Evolutionary conservation across 768 basidiomycete genomes (phyloP).

Genomic region (Amanita fuliginea): DNA sequence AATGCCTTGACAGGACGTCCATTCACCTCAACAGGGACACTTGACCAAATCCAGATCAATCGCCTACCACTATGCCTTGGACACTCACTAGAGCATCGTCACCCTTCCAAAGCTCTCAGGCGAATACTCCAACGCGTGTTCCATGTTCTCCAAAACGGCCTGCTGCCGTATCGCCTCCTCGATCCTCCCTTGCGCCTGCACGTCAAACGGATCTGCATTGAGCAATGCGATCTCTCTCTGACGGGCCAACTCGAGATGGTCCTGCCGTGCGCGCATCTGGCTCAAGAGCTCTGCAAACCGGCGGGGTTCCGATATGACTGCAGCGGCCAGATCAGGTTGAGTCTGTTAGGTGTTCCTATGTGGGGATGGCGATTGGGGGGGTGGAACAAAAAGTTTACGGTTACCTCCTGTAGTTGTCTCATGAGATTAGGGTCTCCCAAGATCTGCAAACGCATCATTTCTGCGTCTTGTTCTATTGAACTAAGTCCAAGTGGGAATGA

Average conservation of each 20-base stretch:
- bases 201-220: constrained; percentile 82
- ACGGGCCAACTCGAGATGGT: constrained; percentile 39
- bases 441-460: constrained; percentile 84
- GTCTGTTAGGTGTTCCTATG: constrained; percentile 34
- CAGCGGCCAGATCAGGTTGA: constrained; percentile 74
- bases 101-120: constrained; percentile 93
- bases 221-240: constrained; percentile 56
- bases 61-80: background rate
- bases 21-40: constrained; percentile 90
- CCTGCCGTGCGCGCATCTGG: constrained; percentile 46
- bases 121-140: constrained; percentile 87
- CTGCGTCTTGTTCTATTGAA: constrained; percentile 66
- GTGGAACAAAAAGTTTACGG: background rate
- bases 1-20: constrained; percentile 87
- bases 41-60: constrained; percentile 16
- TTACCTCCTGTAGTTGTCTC: constrained; percentile 57
- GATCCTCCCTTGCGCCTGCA: constrained; percentile 88
- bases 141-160: constrained; percentile 84
- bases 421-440: constrained; percentile 78
- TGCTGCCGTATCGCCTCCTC: constrained; percentile 89
- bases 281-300: constrained; percentile 69
- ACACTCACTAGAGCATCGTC: constrained; percentile 88
- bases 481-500: constrained; percentile 23
- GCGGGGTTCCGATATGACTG: constrained; percentile 53
- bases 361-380: background rate